Conservation (phyloP, 2,329 filamentous ascomycete species). For the Botrytis sinoallii region DNA sequence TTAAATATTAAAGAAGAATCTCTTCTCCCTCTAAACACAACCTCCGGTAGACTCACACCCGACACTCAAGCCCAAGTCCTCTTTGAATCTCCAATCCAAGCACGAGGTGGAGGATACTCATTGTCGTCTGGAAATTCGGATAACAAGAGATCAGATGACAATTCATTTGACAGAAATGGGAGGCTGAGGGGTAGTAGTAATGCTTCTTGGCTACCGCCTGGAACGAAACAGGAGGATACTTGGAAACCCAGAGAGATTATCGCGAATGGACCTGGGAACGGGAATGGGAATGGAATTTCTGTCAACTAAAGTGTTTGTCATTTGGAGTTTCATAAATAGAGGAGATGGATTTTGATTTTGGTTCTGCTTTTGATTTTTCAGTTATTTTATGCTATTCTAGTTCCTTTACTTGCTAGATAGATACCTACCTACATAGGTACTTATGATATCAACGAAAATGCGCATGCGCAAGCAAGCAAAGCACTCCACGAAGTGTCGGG, state of each 20-base stretch:
- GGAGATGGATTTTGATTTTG: background rate
- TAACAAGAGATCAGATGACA: slow-evolving; percentile 43
- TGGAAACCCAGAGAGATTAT: slow-evolving; percentile 51
- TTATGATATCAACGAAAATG: slow-evolving; percentile 6
- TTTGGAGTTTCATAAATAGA: slow-evolving; percentile 9
- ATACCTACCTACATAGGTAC: background rate
- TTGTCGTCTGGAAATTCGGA: slow-evolving; percentile 43
- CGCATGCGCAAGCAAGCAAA: slow-evolving; percentile 8
- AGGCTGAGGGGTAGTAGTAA: slow-evolving; percentile 46
- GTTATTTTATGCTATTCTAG: background rate
- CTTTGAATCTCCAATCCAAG: slow-evolving; percentile 7
- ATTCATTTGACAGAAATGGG: slow-evolving; percentile 54
- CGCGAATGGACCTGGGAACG: slow-evolving; percentile 12
- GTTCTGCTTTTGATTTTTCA: background rate
- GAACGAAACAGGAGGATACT: slow-evolving; percentile 82
- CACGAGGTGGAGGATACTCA: slow-evolving; percentile 29
- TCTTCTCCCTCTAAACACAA: slow-evolving; percentile 30
- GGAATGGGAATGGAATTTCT: slow-evolving; percentile 14
- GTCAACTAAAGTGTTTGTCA: background rate
- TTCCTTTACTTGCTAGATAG: background rate
- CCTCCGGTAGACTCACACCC: slow-evolving; percentile 15
- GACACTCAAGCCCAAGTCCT: slow-evolving; percentile 13
- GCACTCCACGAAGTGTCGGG: background rate
- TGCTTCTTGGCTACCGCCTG: slow-evolving; percentile 66
- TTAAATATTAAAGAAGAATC: slow-evolving; percentile 47